Percentiles rank a stretch among this genome's conserved stretches.
Conservation (phyloP, 768 basidiomycete genomes). For the Panellus pusillus region DNA sequence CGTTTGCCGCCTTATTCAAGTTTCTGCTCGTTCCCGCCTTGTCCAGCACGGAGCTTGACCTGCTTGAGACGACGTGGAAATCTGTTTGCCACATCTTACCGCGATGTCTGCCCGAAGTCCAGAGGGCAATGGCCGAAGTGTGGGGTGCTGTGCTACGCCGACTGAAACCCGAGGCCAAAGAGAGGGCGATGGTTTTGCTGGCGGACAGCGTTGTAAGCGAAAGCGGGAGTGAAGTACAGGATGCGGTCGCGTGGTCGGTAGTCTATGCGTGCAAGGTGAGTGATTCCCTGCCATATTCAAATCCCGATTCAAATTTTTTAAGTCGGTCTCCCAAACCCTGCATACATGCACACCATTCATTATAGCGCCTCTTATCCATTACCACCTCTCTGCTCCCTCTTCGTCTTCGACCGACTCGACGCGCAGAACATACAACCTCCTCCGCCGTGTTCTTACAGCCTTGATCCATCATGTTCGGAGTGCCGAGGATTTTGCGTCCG, state of each 20-base stretch:
- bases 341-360: slow-evolving; percentile 75
- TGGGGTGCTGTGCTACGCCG: slow-evolving; percentile 81
- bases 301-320: neutral
- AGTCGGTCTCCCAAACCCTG: slow-evolving; percentile 83
- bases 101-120: slow-evolving; percentile 68
- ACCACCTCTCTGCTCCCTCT: slow-evolving; percentile 43
- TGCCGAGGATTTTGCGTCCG: slow-evolving; percentile 58
- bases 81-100: slow-evolving; percentile 50
- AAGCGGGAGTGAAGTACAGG: slow-evolving; percentile 43
- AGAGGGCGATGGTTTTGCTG: slow-evolving; percentile 57
- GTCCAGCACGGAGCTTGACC: slow-evolving; percentile 46
- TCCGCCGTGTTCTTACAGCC: slow-evolving; percentile 76
- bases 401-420: slow-evolving; percentile 25
- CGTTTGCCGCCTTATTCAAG: slow-evolving; percentile 69
- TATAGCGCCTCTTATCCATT: slow-evolving; percentile 54
- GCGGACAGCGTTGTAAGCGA: slow-evolving; percentile 40
- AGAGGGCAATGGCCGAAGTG: slow-evolving; percentile 79
- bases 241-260: slow-evolving; percentile 71
- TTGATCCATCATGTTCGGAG: slow-evolving; percentile 81
- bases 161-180: slow-evolving; percentile 60
- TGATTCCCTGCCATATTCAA: slow-evolving; percentile 9
- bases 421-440: slow-evolving; percentile 51
- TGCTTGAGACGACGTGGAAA: slow-evolving; percentile 63
- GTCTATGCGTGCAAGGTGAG: slow-evolving; percentile 78
- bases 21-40: slow-evolving; percentile 65